Evolutionary conservation across 345 rosid species (phyloP), one percentile per base, ranked within the genome.

Genomic region (Lenwebbia sp.): DNA sequence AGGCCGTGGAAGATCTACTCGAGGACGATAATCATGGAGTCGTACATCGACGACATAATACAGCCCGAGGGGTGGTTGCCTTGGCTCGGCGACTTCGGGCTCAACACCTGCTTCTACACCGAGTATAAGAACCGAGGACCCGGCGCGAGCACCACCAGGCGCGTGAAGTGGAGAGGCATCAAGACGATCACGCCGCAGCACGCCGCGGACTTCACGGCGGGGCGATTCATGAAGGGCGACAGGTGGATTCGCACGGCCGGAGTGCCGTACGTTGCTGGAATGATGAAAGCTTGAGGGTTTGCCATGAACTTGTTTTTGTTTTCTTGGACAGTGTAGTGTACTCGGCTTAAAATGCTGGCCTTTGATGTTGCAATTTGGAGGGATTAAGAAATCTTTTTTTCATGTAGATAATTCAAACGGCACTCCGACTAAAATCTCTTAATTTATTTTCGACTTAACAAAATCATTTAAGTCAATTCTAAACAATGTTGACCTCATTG

Each of bases 71-170:
- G 94, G 25, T 92, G 94, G 94, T 2, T 83, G 41, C 91, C 92
- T 2, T 96, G 98, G 98, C 2, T 47, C 0, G 97, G 93, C 0
- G 78, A 85, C 1, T 89, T 91, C 75, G 97, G 92, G 0, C 85
- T 92, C 9, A 62, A 92, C 5, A 95, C 96, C 7, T 93, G 94
- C 13, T 97, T 88, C 87, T 95, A 91, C 83, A 33, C 92, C 0
- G 99, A 95, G 88, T 90, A 85, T 19, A 74, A 87, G 25, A 95
- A 95, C 91, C 33, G 28, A 10, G 99, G 99, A 23, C 98, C 96
- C 1, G 98, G 99, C 54, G 88, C 98, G 1, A 19, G 23, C 83
- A 86, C 47, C 55, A 47, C 57, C 14, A 58, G 10, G 6, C 89
- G 98, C 5, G 99, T 91, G 26, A 89, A 86, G 76, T 96, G 99